Base-by-base conservation (phyloP, 768 basidiomycete species). In the Hypholoma sublateritium region DNA sequence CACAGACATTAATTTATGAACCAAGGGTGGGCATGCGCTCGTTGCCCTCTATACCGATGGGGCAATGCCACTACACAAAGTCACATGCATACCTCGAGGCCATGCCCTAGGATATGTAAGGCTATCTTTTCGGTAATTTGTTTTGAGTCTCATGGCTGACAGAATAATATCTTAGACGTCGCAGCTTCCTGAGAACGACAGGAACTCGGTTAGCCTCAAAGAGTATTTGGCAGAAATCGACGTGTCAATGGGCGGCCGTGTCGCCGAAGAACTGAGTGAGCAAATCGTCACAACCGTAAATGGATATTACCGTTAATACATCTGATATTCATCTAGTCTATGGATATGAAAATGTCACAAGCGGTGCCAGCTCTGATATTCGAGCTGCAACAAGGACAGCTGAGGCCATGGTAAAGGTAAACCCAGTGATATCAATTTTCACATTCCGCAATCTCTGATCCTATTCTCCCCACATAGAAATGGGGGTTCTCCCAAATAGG, bases 31-130 rank as follows among this genome's bases (percentile, higher is more conserved):
- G 35, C 95, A 98, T 70, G 93, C 95, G 25, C 80, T 98, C n/a
- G 87, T 95, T 22, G 95, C 96, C 5, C 76, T 98, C 47, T 94
- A 94, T 70, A 98, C 97, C 1, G 84, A 91, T 59, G 96, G 95
- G 49, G 94, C 95, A 42, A 94, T 95, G 84, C 97, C 97, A 41
- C 74, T 99, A 60, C 95, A 98, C 73, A 97, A 97, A 76, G 96
- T 98, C 34, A 98, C 96, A 22, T 97, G 96, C 69, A 84, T 99
- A 52, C 96, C 96, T 39, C 90, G 97, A 64, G 97, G 97, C 24
- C 91, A 96, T 68, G 90, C 95, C 19, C 80, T 98, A 44, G 95
- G 95, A 55, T 75, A 90, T 62, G 91, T 93, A 75, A 62, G 87
- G 82, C 28, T 51, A 51, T 55, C 44, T 50, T 48, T 32, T 32